Evolutionary conservation across 495 filamentous ascomycete genomes (phyloP).

Genomic region (Penicillium argentinense): DNA sequence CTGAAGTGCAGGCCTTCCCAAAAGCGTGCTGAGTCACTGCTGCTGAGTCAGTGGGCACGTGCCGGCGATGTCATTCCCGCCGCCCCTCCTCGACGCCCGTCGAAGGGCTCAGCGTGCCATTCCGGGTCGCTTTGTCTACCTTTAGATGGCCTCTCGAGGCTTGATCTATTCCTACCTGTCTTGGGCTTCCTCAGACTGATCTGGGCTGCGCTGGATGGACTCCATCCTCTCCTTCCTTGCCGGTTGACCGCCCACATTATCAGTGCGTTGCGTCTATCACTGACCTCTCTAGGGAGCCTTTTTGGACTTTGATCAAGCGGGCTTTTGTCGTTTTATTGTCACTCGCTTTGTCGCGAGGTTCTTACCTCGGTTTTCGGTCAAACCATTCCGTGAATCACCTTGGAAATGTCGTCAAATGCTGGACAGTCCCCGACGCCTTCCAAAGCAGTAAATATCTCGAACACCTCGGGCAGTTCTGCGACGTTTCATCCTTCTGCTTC

Average conservation of each 20-base stretch:
- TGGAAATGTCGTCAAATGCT: conserved; percentile 52
- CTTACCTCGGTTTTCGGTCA: not conserved
- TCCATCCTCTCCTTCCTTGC: not conserved
- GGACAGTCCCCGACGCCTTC: conserved; percentile 39
- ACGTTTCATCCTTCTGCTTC: conserved; percentile 37
- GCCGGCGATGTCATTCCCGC: conserved; percentile 21
- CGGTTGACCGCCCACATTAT: conserved; percentile 12
- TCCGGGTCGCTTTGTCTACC: conserved; percentile 13
- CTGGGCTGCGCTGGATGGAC: conserved; percentile 5
- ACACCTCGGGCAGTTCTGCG: conserved; percentile 36
- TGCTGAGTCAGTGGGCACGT: conserved; percentile 21
- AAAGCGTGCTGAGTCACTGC: conserved; percentile 4
- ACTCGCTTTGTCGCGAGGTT: too few species aligned
- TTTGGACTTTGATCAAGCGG: not conserved
- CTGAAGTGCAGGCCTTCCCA: conserved; percentile 15
- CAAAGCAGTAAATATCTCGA: conserved; percentile 46
- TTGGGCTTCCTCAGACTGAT: not conserved
- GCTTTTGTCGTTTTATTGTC: not conserved
- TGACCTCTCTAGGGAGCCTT: not conserved
- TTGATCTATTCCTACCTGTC: conserved; percentile 9
- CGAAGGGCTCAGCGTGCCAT: conserved; percentile 1
- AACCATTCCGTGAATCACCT: not conserved
- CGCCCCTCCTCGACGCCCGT: conserved; percentile 16
- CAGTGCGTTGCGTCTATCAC: not conserved
- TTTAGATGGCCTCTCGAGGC: conserved; percentile 26